A percentile compares a stretch with the other conserved stretches of the same genome.
These are phyloP conservation scores for Allium fistulosum DNA, from an alignment of 106 monocot species.

Conservation along the genomic window DNA sequence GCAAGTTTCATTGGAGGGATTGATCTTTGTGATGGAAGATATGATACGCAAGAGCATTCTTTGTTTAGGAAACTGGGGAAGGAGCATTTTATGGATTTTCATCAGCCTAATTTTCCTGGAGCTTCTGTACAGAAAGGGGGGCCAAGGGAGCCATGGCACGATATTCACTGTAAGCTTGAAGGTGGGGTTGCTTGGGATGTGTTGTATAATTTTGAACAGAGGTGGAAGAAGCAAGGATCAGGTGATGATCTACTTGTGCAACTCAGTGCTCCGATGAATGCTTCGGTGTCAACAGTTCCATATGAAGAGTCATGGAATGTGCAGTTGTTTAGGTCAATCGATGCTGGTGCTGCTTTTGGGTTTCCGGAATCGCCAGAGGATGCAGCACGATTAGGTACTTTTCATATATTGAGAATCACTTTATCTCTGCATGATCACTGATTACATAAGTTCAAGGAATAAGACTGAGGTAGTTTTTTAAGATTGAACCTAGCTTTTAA, in stretches of 20 bases:
- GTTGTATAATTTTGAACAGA: constrained; percentile 42
- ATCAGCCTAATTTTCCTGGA: constrained; percentile 41
- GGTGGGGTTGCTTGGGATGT: constrained; percentile 44
- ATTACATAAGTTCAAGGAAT: too few species aligned
- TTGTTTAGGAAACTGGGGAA: constrained; percentile 30
- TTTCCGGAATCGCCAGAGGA: constrained; percentile 44
- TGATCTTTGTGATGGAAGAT: constrained; percentile 40
- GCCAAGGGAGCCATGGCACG: constrained; percentile 61
- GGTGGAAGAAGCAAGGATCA: constrained; percentile 34
- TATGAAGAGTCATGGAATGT: constrained; percentile 12
- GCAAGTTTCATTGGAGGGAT: constrained; percentile 37
- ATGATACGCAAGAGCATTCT: constrained; percentile 38
- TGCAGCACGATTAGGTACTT: constrained; percentile 15
- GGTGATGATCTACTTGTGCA: constrained; percentile 14
- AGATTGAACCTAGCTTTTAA: too few species aligned
- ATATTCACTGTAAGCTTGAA: constrained; percentile 40
- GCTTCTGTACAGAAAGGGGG: constrained; percentile 32
- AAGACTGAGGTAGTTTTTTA: too few species aligned
- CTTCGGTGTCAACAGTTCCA: neutral
- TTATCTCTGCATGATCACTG: too few species aligned
- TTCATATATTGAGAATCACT: too few species aligned
- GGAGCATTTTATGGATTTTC: constrained; percentile 27
- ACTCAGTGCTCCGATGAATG: constrained; percentile 3
- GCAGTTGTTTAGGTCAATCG: constrained; percentile 60
- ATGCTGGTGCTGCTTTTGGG: constrained; percentile 39